Base-by-base conservation (phyloP, 192 early-diverging fungal genomes). In the Umbelopsis sp. region DNA sequence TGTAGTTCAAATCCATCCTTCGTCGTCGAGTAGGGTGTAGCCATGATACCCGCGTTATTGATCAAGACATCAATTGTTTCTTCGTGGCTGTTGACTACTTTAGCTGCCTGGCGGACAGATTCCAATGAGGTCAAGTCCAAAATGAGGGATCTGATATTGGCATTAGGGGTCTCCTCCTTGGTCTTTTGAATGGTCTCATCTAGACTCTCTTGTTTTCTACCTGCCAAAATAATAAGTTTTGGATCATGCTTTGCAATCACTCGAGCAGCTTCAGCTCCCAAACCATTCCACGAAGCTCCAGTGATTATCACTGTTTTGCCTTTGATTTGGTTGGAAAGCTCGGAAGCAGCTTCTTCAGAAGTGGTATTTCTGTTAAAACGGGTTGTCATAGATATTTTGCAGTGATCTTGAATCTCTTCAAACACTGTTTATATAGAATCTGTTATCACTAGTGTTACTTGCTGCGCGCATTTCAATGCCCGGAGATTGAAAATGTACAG, bases 31-130 rank as follows among this genome's bases (percentile, higher is more conserved):
- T 25, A 44, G n/a, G 43, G 68, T 11, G 29, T 20, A 70, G 76
- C 77, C 90, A 92, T 91, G 29, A 92, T 81, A 6, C 7, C 54
- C 11, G 29, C 31, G 34, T 62, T 5, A 4, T 32, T 62, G 12
- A 62, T 34, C 24, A 62, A 25, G 16, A 59, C 25, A 14, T 32
- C 24, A 6, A 71, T 32, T 16, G 36, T 4, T 24, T 59, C 56
- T 41, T 24, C n/a, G 72, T 25, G 7, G 4, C 5, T 16, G 22
- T 32, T 44, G 17, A 69, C 45, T 34, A 10, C 31, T 53, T 12
- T 26, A 12, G 31, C 79, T 51, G 32, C 71, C 67, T 32, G 21
- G 7, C 20, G 73, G 38, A 51, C 43, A 20, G 53, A 65, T 24
- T 73, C 71, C 22, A 80, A 10, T 2, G 7, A 44, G 32, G 17